Evolutionary conservation across 176 grass and related monocot genomes (phyloP).

Genomic region (Rhynchospora tenuis): DNA sequence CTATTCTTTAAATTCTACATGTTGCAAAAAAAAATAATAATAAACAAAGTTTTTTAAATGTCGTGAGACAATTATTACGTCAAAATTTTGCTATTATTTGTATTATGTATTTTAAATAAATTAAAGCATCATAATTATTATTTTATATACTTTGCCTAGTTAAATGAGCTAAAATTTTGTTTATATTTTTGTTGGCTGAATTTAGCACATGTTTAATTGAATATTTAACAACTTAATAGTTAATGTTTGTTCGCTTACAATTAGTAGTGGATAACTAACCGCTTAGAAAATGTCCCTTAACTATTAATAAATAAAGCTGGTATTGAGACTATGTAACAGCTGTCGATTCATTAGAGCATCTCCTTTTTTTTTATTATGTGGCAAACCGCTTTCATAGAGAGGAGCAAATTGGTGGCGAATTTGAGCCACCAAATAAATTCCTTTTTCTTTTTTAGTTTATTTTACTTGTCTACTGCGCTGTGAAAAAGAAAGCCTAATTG

Average conservation of each 20-base stretch:
- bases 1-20: not conserved
- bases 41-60: too few relatives aligned
- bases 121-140: not conserved
- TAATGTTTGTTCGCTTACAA: not conserved
- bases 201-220: not conserved
- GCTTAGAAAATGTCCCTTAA: not conserved
- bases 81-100: too few relatives aligned
- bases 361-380: too few relatives aligned
- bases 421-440: not conserved
- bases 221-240: not conserved
- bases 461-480: not conserved
- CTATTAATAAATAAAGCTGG: not conserved
- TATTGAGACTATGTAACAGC: not conserved
- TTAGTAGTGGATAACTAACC: not conserved
- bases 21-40: not conserved
- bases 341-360: not conserved
- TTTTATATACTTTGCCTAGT: not conserved
- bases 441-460: not conserved
- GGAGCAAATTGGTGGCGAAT: not conserved
- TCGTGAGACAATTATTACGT: too few relatives aligned
- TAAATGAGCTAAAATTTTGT: not conserved
- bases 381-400: too few relatives aligned
- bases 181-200: not conserved
- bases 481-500: not conserved
- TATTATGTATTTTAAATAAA: not conserved